Evolutionary conservation across 2,329 filamentous ascomycete species (phyloP), one percentile per base, ranked within the genome.

Genomic region (Plectosphaerella cucumerina): DNA sequence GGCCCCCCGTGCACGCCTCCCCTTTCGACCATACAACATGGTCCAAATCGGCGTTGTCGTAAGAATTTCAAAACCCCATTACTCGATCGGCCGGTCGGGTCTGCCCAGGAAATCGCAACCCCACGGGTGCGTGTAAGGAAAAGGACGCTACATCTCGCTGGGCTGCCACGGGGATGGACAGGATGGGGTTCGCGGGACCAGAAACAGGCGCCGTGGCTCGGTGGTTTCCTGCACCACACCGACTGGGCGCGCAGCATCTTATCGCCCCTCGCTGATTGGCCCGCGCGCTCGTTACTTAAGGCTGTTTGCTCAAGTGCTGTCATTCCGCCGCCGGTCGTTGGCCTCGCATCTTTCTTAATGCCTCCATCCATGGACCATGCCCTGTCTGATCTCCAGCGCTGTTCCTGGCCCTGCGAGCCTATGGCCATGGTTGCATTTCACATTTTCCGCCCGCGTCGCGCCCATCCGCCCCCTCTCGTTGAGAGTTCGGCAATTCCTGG

Each of bases 51-150:
- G 17, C 39, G 17, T 42, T 42, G 10, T 18, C n/a, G 39, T 42
- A 42, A 42, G 39, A 42, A 42, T 42, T 42, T 17, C 39, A 42
- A 42, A 42, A 42, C 39, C 39, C 39, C 39, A 42, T 42, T 42
- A 42, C 39, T 42, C 39, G 39, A 42, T 42, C 39, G 39, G 39
- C 39, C 18, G 12, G 26, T 11, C 26, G 26, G 26, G 26, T 10
- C 8, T 31, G 26, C 26, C 26, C 26, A 31, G 39, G 39, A 11
- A 42, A 42, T 42, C 39, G 15, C n/a, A 42, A 42, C 39, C 39
- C 39, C 39, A 42, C 39, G 39, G 39, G 39, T 42, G 39, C 17
- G n/a, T 42, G n/a, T 42, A 42, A 42, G n/a, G 39, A 17, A 12
- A 12, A 18, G 39, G 15, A n/a, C 35, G 17, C 39, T 42, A 42